A percentile compares a stretch with the other conserved stretches of the same genome.
These are phyloP conservation scores for Talaromyces funiculosus DNA, from an alignment of 2,329 filamentous ascomycete genomes.

Conservation along the genomic window DNA sequence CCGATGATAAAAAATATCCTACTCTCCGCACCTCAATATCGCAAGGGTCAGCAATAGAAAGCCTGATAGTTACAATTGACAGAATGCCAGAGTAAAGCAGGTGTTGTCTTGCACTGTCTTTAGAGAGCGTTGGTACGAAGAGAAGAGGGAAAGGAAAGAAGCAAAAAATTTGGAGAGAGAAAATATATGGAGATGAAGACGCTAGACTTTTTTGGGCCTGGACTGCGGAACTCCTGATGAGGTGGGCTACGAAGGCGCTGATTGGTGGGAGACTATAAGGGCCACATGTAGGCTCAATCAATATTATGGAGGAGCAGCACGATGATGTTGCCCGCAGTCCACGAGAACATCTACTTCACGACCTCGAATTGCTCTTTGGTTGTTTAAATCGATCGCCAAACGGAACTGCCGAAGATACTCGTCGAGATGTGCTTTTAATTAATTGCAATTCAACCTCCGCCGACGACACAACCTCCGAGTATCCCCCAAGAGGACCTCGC, in stretches of 20 bases:
- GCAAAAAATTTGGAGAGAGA: slow-evolving; percentile 15
- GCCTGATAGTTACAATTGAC: slow-evolving; percentile 50
- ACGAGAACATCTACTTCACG: neutral
- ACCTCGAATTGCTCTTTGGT: neutral
- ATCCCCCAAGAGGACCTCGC: slow-evolving; percentile 1
- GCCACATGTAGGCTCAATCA: slow-evolving; percentile 6
- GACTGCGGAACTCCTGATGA: slow-evolving; percentile 5
- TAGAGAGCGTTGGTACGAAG: slow-evolving; percentile 58
- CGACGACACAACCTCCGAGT: neutral
- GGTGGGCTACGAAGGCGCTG: neutral
- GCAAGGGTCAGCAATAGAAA: slow-evolving; percentile 59
- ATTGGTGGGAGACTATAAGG: slow-evolving; percentile 10
- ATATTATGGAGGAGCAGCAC: neutral
- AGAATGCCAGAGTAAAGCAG: slow-evolving; percentile 61
- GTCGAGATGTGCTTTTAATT: neutral
- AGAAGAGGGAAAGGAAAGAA: slow-evolving; percentile 25
- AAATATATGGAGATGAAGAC: slow-evolving; percentile 16
- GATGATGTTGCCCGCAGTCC: neutral
- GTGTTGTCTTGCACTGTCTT: slow-evolving; percentile 82
- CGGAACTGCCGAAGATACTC: neutral
- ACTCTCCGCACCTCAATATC: slow-evolving; percentile 57
- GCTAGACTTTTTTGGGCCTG: slow-evolving; percentile 25
- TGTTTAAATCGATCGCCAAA: neutral
- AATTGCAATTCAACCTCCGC: neutral
- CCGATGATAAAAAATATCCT: slow-evolving; percentile 38